Conservation (phyloP, 2,329 filamentous ascomycete species). For the Albophoma yamanashiensis region DNA sequence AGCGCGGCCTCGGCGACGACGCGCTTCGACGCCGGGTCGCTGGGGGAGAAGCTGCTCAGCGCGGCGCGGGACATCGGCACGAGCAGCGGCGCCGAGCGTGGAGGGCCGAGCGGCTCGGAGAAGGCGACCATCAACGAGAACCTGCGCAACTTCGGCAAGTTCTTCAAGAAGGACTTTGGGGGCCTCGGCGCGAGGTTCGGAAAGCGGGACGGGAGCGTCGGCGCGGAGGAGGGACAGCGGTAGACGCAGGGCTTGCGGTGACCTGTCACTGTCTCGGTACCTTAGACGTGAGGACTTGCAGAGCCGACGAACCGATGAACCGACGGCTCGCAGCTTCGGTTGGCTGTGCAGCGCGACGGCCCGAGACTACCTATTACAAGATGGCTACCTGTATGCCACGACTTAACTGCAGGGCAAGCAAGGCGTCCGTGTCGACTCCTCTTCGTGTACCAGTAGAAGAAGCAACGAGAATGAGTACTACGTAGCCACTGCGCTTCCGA, state of each 20-base stretch:
- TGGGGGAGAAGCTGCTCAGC: conserved; percentile 82
- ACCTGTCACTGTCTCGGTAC: background rate
- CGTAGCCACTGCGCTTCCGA: background rate
- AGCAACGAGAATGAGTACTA: background rate
- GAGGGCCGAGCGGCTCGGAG: conserved; percentile 30
- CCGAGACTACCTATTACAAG: background rate
- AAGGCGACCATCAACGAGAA: conserved; percentile 82
- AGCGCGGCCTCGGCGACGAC: conserved; percentile 23
- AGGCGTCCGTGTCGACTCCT: background rate
- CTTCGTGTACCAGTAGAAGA: background rate
- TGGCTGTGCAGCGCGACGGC: background rate
- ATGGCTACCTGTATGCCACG: background rate
- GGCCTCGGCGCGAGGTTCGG: conserved; percentile 66
- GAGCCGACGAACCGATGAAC: background rate
- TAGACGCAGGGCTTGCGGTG: conserved; percentile 5
- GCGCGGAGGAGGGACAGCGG: conserved; percentile 11
- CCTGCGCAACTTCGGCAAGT: conserved; percentile 89
- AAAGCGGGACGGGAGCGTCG: conserved; percentile 38
- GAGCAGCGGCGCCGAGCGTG: conserved; percentile 15
- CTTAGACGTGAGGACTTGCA: too few relatives aligned
- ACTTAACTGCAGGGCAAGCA: background rate
- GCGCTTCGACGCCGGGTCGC: conserved; percentile 68
- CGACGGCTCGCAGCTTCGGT: background rate
- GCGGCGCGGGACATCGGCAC: conserved; percentile 79
- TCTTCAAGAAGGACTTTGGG: conserved; percentile 82